These are phyloP conservation scores for Aspergillus vadensis DNA, from an alignment of 2,329 filamentous ascomycete species.

Conservation along the genomic window DNA sequence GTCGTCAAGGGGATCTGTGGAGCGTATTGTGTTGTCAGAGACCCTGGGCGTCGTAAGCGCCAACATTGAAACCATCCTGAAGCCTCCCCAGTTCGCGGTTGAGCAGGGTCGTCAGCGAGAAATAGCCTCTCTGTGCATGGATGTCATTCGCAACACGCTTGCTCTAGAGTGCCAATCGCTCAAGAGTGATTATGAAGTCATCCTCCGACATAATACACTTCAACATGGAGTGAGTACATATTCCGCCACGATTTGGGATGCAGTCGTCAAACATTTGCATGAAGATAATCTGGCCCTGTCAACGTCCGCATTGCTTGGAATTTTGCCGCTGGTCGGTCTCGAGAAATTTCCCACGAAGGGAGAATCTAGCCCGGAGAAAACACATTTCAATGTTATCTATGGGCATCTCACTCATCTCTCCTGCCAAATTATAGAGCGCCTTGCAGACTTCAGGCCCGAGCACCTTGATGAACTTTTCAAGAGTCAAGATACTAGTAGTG, in stretches of 20 bases:
- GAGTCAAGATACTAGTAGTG: constrained; percentile 67
- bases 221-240: constrained; percentile 69
- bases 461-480: constrained; percentile 71
- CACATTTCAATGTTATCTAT: constrained; percentile 77
- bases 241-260: constrained; percentile 76
- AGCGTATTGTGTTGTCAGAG: constrained; percentile 51
- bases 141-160: constrained; percentile 67
- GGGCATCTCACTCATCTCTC: constrained; percentile 63
- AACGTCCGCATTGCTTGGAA: constrained; percentile 70
- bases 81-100: constrained; percentile 53
- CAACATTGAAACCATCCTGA: constrained; percentile 60
- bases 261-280: constrained; percentile 68
- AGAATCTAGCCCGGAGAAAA: constrained; percentile 54
- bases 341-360: constrained; percentile 67
- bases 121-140: constrained; percentile 59
- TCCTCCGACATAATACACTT: constrained; percentile 62
- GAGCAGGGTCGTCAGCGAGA: constrained; percentile 54
- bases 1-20: constrained; percentile 47
- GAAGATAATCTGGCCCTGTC: constrained; percentile 72
- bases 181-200: constrained; percentile 66
- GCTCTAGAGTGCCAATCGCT: constrained; percentile 72
- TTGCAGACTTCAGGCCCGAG: constrained; percentile 72
- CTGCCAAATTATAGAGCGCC: constrained; percentile 71
- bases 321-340: constrained; percentile 69
- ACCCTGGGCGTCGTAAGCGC: constrained; percentile 50